Percentiles rank a stretch among this genome's conserved stretches.
Evolutionary conservation across 441 rosid genomes (phyloP).

Genomic region (Arabidopsis lyrata): DNA sequence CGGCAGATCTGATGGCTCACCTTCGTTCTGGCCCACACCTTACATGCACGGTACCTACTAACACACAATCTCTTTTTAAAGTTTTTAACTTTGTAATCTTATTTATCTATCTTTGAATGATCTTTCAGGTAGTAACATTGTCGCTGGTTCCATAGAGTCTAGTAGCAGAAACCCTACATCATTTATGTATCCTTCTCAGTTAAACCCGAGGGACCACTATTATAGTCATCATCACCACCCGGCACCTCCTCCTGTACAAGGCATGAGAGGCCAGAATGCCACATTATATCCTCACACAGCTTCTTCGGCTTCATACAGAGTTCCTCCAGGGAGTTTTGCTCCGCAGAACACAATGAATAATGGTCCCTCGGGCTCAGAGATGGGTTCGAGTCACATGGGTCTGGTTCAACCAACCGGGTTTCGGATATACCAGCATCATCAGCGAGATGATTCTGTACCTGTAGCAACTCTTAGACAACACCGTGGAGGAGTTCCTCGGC

Average conservation of each 20-base stretch:
- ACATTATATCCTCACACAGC: slow-evolving; percentile 61
- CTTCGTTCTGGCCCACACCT: slow-evolving; percentile 69
- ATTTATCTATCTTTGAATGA: slow-evolving; percentile 14
- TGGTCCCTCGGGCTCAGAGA: slow-evolving; percentile 50
- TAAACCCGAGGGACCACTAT: slow-evolving; percentile 56
- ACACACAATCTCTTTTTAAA: not conserved
- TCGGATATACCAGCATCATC: slow-evolving; percentile 61
- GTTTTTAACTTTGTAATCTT: slow-evolving; percentile 13
- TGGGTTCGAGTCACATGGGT: slow-evolving; percentile 58
- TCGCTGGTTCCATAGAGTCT: slow-evolving; percentile 60
- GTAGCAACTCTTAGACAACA: slow-evolving; percentile 62
- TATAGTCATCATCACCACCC: slow-evolving; percentile 51
- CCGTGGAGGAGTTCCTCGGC: slow-evolving; percentile 64
- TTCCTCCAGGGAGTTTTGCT: slow-evolving; percentile 51
- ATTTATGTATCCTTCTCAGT: slow-evolving; percentile 51
- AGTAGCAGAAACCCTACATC: slow-evolving; percentile 59
- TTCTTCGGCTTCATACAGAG: slow-evolving; percentile 39
- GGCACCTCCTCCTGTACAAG: slow-evolving; percentile 62
- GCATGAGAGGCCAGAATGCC: slow-evolving; percentile 62
- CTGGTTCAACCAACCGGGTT: slow-evolving; percentile 63
- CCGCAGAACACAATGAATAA: slow-evolving; percentile 48
- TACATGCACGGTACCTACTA: slow-evolving; percentile 65
- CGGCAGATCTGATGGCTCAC: slow-evolving; percentile 55
- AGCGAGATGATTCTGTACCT: slow-evolving; percentile 54
- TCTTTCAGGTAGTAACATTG: slow-evolving; percentile 48